Evolutionary conservation across 345 rosid genomes (phyloP), one percentile per base, ranked within the genome.

Genomic region (Lenwebbia sp.): DNA sequence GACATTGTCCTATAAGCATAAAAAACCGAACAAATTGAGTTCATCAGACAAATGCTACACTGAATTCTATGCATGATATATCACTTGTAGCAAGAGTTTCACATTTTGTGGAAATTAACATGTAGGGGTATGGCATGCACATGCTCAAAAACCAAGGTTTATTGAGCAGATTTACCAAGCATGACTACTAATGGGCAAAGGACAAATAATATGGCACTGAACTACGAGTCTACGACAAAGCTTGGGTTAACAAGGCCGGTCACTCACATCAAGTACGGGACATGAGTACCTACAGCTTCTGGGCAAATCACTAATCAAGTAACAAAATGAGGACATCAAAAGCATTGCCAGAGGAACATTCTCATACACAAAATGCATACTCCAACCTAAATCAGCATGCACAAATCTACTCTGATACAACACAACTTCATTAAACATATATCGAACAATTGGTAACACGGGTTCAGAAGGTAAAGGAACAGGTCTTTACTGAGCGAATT

Each of bases 1-100:
- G 83, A 52, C 84, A 70, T 85, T 25, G 12, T 74, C 40, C 91
- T 88, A 85, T 55, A 87, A 88, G 30, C 23, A 85, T 54, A 13
- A 83, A 83, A 85, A 54, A 23, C 65, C 7, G 8, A 84, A 47
- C n/a, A 82, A 54, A 62, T 82, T 70, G 47, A 70, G 81, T 37
- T 26, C 81, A 70, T 37, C 47, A 37, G 26, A 37, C 26, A 70
- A 4, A 70, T 70, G 81, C 13, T 11, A 70, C 81, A 70, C 23
- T 37, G 13, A 70, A 70, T 37, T 19, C 81, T 19, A 37, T 37
- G 81, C 26, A 70, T 33, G 47, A 70, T 70, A 70, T 70, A 70
- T 70, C 26, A 9, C 47, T 70, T 37, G 81, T 37, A 37, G 81
- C 81, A 70, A 37, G 47, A 70, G 81, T 5, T 70, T 70, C 81